Evolutionary conservation across 352 stramenopile genomes (phyloP), one percentile per base, ranked within the genome.

Genomic region (Globisporangium spiculum): DNA sequence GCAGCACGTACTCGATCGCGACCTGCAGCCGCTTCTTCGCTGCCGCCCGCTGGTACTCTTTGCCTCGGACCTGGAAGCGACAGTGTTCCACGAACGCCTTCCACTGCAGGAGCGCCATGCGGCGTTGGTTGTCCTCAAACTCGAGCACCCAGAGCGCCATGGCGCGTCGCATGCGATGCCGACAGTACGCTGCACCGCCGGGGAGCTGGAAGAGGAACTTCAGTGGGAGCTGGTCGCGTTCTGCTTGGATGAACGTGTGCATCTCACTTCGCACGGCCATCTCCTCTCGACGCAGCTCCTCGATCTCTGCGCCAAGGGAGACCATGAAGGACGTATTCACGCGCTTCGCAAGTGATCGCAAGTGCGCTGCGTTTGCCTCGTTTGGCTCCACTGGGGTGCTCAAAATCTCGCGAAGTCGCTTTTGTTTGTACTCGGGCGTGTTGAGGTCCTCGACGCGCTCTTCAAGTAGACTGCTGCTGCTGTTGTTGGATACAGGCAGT

Each of bases 141-240:
- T 86, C 75, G 5, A 81, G 68, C 3, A 93, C 34, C 86, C 85
- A 96, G 3, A 92, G 76, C 32, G 74, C 68, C 76, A 96, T 86
- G 7, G 86, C 83, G 8, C 75, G 80, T 10, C 84, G 74, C 80
- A 94, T 89, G 26, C 83, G 85, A 26, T 92, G 71, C 0, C 86
- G 79, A 64, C 88, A 94, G 69, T 93, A 94, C 9, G 78, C 73
- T 2, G 83, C 84, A 10, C 88, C 88, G 1, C 88, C 88, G 3
- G 86, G 86, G 8, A 94, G 62, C 52, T 91, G 77, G 44, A 93
- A 96, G n/a, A 94, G 75, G 65, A 92, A 96, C 55, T 88, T 87
- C 14, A 94, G 76, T 10, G 88, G 86, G 30, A 95, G 67, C 8
- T 77, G 70, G 56, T 93, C 84, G 12, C 81, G 77, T 54, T 91